A percentile compares a stretch with the other conserved stretches of the same genome.
phyloP scores from a whole-genome alignment of 352 stramenopile genomes.

The Pythium guiyangense region DNA sequence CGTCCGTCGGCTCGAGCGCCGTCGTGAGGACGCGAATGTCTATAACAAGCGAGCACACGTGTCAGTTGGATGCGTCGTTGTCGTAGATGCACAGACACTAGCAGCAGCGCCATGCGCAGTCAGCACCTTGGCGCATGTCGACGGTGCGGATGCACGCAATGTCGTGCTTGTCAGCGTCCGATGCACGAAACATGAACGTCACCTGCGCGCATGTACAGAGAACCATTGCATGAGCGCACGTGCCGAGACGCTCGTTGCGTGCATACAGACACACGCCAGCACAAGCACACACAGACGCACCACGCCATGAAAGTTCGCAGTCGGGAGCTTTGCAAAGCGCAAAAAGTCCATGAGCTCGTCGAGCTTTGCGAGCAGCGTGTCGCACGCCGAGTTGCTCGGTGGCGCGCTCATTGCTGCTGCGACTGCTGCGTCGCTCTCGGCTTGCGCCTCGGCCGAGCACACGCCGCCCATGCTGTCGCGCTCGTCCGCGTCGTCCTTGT shows the following conservation, averaged over 20 bases:
- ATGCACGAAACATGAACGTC: conserved; percentile 73
- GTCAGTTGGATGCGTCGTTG: background rate
- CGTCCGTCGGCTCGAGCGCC: conserved; percentile 38
- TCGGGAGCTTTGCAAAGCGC: conserved; percentile 45
- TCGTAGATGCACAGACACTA: background rate
- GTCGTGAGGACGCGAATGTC: conserved; percentile 48
- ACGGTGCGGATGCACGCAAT: conserved; percentile 73
- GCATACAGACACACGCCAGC: background rate
- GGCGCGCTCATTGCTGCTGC: conserved; percentile 1
- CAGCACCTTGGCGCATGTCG: conserved; percentile 62
- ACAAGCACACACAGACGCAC: conserved; percentile 21
- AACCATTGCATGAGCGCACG: too few species aligned
- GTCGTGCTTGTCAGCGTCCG: conserved; percentile 28
- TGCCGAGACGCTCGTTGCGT: too few species aligned
- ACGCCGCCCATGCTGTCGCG: conserved; percentile 5
- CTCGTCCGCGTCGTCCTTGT: background rate
- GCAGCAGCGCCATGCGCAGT: background rate
- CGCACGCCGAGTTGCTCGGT: conserved; percentile 30
- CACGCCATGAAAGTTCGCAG: conserved; percentile 47
- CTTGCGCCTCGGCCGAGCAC: conserved; percentile 4
- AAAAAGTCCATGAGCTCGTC: conserved; percentile 86
- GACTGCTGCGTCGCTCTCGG: conserved; percentile 1
- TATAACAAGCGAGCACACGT: conserved; percentile 7
- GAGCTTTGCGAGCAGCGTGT: conserved; percentile 69
- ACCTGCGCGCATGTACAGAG: conserved; percentile 27